These are phyloP conservation scores for Osmanthus fragrans DNA, from an alignment of 257 asterid genomes.

Conservation along the genomic window DNA sequence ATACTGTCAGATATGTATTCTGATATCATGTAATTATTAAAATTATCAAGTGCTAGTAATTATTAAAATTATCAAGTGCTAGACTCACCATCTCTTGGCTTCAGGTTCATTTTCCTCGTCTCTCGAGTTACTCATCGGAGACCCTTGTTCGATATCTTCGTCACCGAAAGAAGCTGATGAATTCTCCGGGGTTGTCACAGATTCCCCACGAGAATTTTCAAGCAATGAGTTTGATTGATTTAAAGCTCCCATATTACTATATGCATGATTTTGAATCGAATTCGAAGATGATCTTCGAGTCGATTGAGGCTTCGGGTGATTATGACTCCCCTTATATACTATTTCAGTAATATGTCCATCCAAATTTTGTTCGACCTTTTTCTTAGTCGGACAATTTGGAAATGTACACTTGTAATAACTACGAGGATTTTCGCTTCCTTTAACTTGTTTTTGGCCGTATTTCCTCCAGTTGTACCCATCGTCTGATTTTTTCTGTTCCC, in stretches of 20 bases:
- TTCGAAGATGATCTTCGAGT: constrained; percentile 68
- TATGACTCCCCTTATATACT: constrained; percentile 86
- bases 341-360: constrained; percentile 89
- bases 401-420: constrained; percentile 84
- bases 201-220: constrained; percentile 44
- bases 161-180: constrained; percentile 85
- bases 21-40: neutral
- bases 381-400: constrained; percentile 84
- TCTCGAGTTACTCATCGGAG: constrained; percentile 65
- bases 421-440: constrained; percentile 87
- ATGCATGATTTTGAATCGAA: constrained; percentile 35
- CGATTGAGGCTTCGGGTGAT: constrained; percentile 87
- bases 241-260: constrained; percentile 32
- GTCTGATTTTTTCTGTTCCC: constrained; percentile 75
- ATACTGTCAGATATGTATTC: neutral
- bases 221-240: constrained; percentile 35
- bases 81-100: constrained; percentile 80
- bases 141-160: constrained; percentile 74
- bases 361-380: constrained; percentile 75
- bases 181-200: constrained; percentile 49
- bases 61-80: neutral
- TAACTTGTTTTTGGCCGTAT: constrained; percentile 83
- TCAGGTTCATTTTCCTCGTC: constrained; percentile 74
- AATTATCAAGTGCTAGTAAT: neutral
- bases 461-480: constrained; percentile 93